Percentiles rank a stretch among this genome's conserved stretches.
These are phyloP conservation scores for Iris macrosiphon DNA, from an alignment of 106 monocot species.

Conservation along the genomic window DNA sequence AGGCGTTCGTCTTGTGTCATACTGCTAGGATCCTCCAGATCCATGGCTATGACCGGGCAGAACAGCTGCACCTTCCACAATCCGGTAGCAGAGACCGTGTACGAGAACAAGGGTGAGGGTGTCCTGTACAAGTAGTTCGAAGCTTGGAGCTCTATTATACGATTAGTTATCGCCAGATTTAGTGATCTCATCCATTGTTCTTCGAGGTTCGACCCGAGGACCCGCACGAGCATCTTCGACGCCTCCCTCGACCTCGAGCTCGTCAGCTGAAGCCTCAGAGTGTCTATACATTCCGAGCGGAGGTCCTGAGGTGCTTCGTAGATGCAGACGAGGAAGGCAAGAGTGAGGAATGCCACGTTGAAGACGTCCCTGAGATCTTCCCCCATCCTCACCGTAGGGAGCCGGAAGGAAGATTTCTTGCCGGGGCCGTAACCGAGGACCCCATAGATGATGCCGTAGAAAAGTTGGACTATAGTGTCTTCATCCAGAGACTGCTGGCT, in stretches of 20 bases:
- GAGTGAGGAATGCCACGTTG: conserved; percentile 58
- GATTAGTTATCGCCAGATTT: conserved; percentile 65
- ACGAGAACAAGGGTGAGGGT: conserved; percentile 57
- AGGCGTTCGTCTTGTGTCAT: conserved; percentile 54
- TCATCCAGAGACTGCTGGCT: conserved; percentile 24
- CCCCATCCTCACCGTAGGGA: conserved; percentile 10
- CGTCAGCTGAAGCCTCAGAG: conserved; percentile 34
- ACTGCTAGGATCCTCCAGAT: conserved; percentile 20
- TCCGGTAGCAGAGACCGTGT: conserved; percentile 44
- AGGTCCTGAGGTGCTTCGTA: conserved; percentile 75
- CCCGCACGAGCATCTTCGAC: conserved; percentile 29
- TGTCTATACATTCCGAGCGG: conserved; percentile 38
- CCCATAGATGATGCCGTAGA: conserved; percentile 37
- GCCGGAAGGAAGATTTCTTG: conserved; percentile 34
- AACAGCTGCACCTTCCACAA: conserved; percentile 81
- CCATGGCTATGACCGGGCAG: conserved; percentile 67
- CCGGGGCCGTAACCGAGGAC: conserved; percentile 58
- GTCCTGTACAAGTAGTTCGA: conserved; percentile 25
- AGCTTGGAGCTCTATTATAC: conserved; percentile 37
- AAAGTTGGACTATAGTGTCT: conserved; percentile 20
- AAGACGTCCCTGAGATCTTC: conserved; percentile 44
- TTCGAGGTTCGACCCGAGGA: conserved; percentile 61
- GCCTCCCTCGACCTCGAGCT: conserved; percentile 29
- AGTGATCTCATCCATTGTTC: conserved; percentile 74
- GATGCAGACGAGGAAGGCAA: conserved; percentile 59